These are phyloP conservation scores for Fagus sylvatica DNA, from an alignment of 306 rosid species.

Conservation along the genomic window DNA sequence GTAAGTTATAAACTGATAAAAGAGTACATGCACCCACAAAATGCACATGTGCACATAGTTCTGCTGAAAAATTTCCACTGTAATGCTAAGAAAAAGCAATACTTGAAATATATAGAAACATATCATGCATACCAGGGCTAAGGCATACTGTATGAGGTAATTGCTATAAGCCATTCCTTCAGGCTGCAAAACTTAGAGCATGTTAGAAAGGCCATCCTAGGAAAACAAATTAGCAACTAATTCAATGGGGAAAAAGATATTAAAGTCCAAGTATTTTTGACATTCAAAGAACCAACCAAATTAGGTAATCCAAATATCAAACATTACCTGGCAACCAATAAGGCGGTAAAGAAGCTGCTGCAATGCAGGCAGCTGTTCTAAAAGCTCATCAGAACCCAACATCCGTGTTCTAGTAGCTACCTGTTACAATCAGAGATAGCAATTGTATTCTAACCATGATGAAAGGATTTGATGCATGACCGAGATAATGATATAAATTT, in stretches of 20 bases:
- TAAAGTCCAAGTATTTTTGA: neutral
- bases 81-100: constrained; percentile 6
- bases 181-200: constrained; percentile 66
- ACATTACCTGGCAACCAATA: constrained; percentile 68
- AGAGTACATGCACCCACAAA: neutral
- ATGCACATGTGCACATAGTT: neutral
- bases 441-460: constrained; percentile 19
- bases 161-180: constrained; percentile 74
- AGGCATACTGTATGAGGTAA: constrained; percentile 87
- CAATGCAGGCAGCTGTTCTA: constrained; percentile 84
- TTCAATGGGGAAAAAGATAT: neutral
- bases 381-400: constrained; percentile 52
- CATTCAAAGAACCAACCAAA: neutral
- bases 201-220: constrained; percentile 23
- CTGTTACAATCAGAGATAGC: constrained; percentile 40
- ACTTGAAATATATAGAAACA: constrained; percentile 15
- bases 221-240: neutral
- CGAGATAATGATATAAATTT: neutral
- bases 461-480: neutral
- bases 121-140: constrained; percentile 74
- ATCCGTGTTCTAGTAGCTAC: constrained; percentile 59
- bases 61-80: neutral
- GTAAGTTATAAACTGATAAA: neutral
- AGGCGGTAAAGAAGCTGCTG: constrained; percentile 90
- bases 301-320: neutral